Evolutionary conservation across 331 rosid genomes (phyloP), one percentile per base, ranked within the genome.

Genomic region (Malus hybrid): DNA sequence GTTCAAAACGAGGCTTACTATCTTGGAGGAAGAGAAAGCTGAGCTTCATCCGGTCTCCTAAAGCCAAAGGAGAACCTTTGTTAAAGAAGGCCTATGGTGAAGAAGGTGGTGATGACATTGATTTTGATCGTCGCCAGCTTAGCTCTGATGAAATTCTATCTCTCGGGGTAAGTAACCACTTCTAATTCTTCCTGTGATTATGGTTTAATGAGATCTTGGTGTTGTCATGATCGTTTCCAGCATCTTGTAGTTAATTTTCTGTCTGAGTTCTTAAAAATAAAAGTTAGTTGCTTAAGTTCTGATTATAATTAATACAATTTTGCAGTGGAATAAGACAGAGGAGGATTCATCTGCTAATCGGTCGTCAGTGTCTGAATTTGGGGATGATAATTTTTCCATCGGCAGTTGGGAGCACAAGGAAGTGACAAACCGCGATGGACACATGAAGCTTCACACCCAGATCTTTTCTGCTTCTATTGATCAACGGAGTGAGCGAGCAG

Each of bases 31-130:
- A 95, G 97, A 92, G 99, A 82, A 95, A 95, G 90, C 68, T 95
- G 89, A 95, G 94, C 80, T 95, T 95, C 88, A 89, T 74, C 48
- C 78, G 98, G 78, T 92, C 99, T 74, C 99, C 98, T 27, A 92
- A 95, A 74, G 85, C 96, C 50, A 92, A 95, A 80, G 99, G 99
- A 70, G 99, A 95, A 79, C 99, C 99, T 0, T 81, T 95, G 86
- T 67, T 92, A 33, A 95, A 95, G 92, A 92, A 91, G 84, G 98
- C 88, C 15, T 89, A 95, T 32, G 99, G 93, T 20, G 99, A 95
- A 71, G 99, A 90, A 89, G 99, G 99, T 19, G 98, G 99, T n/a
- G 99, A 95, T 77, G 99, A 95, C 82, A 95, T 95, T 57, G 99
- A 95, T 84, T 93, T 88, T 80, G 99, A 95, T 80, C 93, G 99